These are phyloP conservation scores for Globisporangium apiculatum DNA, from an alignment of 352 stramenopile species.

Conservation along the genomic window DNA sequence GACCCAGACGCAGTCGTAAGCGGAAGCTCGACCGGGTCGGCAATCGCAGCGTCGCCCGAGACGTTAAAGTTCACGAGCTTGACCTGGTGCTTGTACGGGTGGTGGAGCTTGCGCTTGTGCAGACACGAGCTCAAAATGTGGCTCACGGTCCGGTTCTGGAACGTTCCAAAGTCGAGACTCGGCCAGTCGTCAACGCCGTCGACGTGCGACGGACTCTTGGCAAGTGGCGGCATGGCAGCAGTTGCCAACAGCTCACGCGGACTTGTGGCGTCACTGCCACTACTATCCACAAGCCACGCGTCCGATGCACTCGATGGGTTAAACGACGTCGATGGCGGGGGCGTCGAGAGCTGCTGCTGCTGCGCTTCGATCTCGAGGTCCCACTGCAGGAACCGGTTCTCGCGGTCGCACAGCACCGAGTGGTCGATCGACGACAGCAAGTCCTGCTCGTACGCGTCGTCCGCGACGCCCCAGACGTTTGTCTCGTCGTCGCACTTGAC, in stretches of 20 bases:
- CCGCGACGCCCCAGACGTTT: constrained; percentile 69
- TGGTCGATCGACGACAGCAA: constrained; percentile 74
- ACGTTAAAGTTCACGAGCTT: constrained; percentile 83
- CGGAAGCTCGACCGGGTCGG: constrained; percentile 7
- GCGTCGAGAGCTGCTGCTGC: constrained; percentile 19
- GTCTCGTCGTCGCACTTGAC: constrained; percentile 43
- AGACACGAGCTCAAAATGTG: constrained; percentile 79
- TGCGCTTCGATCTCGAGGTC: constrained; percentile 52
- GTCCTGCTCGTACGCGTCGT: constrained; percentile 61
- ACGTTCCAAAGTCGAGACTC: constrained; percentile 70
- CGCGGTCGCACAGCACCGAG: constrained; percentile 67
- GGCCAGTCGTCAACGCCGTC: constrained; percentile 79
- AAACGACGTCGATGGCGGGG: constrained; percentile 14
- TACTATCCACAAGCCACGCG: constrained; percentile 19
- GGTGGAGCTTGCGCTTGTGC: constrained; percentile 76
- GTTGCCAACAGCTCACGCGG: constrained; percentile 39
- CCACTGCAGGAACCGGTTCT: constrained; percentile 78
- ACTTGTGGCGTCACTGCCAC: constrained; percentile 13
- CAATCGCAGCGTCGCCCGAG: constrained; percentile 16
- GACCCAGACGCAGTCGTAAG: not conserved
- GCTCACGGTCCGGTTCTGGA: constrained; percentile 79
- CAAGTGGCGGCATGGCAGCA: no score
- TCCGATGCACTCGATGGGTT: not conserved
- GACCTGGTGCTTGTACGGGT: constrained; percentile 82
- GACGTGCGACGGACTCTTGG: constrained; percentile 60